These are phyloP conservation scores for Chrysopogon serrulatus DNA, from an alignment of 176 grass and related monocot species.

Conservation along the genomic window DNA sequence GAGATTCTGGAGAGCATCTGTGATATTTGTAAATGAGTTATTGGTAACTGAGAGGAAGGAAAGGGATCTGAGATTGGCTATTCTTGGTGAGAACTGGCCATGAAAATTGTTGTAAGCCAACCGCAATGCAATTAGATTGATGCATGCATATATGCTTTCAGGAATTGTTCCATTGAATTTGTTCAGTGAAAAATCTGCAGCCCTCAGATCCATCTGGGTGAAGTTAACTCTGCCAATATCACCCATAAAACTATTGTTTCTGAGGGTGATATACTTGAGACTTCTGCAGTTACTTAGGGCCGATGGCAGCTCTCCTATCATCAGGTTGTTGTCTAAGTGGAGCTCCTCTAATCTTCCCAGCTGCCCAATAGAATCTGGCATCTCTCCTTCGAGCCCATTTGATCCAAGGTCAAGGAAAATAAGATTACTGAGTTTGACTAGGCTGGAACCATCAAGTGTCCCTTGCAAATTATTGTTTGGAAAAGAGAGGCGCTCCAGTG, in stretches of 20 bases:
- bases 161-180: conserved; percentile 54
- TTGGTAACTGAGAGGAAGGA: conserved; percentile 59
- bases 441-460: conserved; percentile 37
- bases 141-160: conserved; percentile 69
- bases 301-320: conserved; percentile 45
- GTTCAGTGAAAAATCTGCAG: conserved; percentile 60
- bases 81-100: conserved; percentile 52
- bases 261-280: conserved; percentile 58
- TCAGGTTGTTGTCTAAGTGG: conserved; percentile 43
- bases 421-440: conserved; percentile 44
- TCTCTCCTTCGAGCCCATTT: conserved; percentile 28
- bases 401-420: conserved; percentile 38
- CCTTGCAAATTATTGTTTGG: conserved; percentile 49
- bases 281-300: conserved; percentile 50
- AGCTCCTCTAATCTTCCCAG: conserved; percentile 44
- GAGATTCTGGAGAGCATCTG: conserved; percentile 40
- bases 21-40: conserved; percentile 57
- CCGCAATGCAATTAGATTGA: conserved; percentile 54
- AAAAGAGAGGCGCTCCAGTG: conserved; percentile 46
- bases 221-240: conserved; percentile 54
- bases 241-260: conserved; percentile 57
- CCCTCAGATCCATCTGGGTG: conserved; percentile 42
- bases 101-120: conserved; percentile 46
- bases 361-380: conserved; percentile 61
- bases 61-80: conserved; percentile 38